These are phyloP conservation scores for Sextonia rubra DNA, from an alignment of 164 flowering plant genomes.

Conservation along the genomic window DNA sequence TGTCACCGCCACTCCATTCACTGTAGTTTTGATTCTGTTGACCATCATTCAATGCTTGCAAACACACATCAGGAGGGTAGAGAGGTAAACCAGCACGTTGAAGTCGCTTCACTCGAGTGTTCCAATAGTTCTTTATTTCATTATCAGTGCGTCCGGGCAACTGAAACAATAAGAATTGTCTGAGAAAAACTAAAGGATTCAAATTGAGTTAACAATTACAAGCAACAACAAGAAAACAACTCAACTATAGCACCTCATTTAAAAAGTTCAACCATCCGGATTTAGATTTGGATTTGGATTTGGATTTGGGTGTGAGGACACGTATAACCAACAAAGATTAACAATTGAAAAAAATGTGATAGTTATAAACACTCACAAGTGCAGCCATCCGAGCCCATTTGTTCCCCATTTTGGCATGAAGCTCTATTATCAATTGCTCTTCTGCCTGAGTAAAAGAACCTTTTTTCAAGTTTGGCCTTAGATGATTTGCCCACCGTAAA, in stretches of 20 bases:
- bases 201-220: background rate
- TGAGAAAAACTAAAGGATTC: background rate
- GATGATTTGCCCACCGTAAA: constrained; percentile 80
- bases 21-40: constrained; percentile 30
- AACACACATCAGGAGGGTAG: constrained; percentile 70
- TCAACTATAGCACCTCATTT: background rate
- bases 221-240: background rate
- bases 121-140: constrained; percentile 98
- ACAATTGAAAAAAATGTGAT: background rate
- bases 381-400: constrained; percentile 93
- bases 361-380: constrained; percentile 34
- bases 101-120: constrained; percentile 82
- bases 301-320: background rate
- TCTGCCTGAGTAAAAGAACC: constrained; percentile 66
- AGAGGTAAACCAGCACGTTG: constrained; percentile 92
- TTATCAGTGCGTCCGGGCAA: constrained; percentile 98
- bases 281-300: too few species aligned
- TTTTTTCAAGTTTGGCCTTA: constrained; percentile 72
- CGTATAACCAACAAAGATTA: background rate
- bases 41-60: constrained; percentile 43
- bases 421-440: constrained; percentile 54
- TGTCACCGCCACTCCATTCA: constrained; percentile 27
- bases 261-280: background rate
- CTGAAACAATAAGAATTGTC: constrained; percentile 31
- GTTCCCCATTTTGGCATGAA: constrained; percentile 72